Percentiles rank a stretch among this genome's conserved stretches.
Conservation (phyloP, 2,329 filamentous ascomycete genomes). For the Stagonosporopsis rhizophila region DNA sequence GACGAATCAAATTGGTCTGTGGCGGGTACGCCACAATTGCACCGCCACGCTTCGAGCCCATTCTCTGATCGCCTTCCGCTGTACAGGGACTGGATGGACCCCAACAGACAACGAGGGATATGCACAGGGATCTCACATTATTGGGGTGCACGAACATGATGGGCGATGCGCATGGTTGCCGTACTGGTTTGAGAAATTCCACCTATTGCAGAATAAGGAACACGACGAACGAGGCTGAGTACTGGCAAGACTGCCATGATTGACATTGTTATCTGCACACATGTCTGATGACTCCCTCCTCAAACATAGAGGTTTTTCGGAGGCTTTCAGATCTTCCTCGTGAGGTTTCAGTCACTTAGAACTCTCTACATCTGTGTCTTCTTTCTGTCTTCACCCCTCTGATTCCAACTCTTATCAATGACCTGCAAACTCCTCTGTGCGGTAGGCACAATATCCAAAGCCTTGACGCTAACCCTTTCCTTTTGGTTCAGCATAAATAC, state of each 20-base stretch:
- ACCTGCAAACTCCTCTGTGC: conserved; percentile 49
- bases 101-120: background rate
- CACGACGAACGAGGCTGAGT: background rate
- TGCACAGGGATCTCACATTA: background rate
- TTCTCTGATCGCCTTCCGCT: background rate
- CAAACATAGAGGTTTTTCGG: background rate
- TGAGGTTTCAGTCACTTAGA: background rate
- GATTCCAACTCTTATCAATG: conserved; percentile 48
- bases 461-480: conserved; percentile 54
- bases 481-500: conserved; percentile 54
- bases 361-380: conserved; percentile 5
- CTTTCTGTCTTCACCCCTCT: conserved; percentile 43
- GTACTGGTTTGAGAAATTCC: background rate
- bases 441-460: conserved; percentile 57
- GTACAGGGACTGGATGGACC: background rate
- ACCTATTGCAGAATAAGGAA: background rate
- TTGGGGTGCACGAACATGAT: background rate
- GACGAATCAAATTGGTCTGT: conserved; percentile 8
- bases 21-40: background rate
- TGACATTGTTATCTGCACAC: background rate
- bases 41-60: background rate
- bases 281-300: background rate
- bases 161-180: background rate
- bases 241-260: background rate
- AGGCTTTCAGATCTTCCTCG: no score